A percentile compares a stretch with the other conserved stretches of the same genome.
Conservation (phyloP, 129 eudicot genomes). For the Dittrichia graveolens region DNA sequence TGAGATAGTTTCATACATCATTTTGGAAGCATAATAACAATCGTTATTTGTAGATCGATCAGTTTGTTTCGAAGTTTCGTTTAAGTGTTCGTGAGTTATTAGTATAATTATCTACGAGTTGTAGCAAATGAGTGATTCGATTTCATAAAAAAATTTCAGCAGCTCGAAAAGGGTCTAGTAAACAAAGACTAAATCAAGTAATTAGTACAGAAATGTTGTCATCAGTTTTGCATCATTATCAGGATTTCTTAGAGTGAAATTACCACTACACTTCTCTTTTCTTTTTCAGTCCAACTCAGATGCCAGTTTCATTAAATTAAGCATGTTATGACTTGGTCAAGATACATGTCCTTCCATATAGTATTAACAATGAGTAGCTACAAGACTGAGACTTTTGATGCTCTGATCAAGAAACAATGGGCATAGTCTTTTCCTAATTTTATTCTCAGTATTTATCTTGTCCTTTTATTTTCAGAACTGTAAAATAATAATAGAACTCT, state of each 20-base stretch:
- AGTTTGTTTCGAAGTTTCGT: too few species aligned
- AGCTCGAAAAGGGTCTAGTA: too few species aligned
- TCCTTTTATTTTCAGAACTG: not conserved
- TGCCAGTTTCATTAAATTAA: not conserved
- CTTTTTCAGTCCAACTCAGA: constrained; percentile 18
- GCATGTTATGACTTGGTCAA: not conserved
- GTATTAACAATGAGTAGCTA: constrained; percentile 18
- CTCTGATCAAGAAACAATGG: constrained; percentile 16
- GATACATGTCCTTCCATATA: constrained; percentile 5
- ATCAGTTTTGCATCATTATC: constrained; percentile 18
- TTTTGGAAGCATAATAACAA: too few species aligned
- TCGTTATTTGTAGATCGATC: too few species aligned
- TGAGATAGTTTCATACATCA: too few species aligned
- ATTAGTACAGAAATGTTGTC: not conserved
- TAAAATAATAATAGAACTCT: not conserved
- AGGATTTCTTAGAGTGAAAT: constrained; percentile 14
- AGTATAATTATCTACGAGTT: too few species aligned
- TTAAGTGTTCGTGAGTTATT: too few species aligned
- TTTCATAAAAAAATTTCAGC: too few species aligned
- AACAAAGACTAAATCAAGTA: constrained; percentile 1
- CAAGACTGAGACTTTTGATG: constrained; percentile 15
- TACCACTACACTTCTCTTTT: constrained; percentile 17
- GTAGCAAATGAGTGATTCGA: too few species aligned
- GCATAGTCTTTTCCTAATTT: not conserved
- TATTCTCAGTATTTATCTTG: not conserved